These are phyloP conservation scores for Dysphania ambrosioides DNA, from an alignment of 148 eudicot species.

Conservation along the genomic window DNA sequence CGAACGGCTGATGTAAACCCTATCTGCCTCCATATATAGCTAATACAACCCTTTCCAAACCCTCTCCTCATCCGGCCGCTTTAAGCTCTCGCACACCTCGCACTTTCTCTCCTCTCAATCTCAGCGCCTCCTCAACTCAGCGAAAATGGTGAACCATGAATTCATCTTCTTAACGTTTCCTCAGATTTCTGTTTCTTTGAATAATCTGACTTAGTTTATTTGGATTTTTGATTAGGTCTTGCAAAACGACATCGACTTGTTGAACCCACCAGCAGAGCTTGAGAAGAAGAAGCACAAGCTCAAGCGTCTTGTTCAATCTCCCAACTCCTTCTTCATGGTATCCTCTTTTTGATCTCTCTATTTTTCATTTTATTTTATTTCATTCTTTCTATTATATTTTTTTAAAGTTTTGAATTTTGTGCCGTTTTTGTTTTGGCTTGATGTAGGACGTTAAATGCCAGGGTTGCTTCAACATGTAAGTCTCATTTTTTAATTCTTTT, in stretches of 20 bases:
- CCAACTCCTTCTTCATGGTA: conserved; percentile 41
- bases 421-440: background rate
- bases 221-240: conserved; percentile 16
- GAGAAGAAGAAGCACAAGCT: conserved; percentile 42
- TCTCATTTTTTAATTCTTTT: background rate
- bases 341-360: background rate
- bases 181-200: background rate
- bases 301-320: conserved; percentile 40
- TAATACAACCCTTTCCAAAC: background rate
- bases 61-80: background rate
- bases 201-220: no score
- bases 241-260: conserved; percentile 36
- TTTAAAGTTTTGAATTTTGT: background rate
- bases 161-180: no score
- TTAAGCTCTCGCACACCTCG: background rate
- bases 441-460: conserved; percentile 37
- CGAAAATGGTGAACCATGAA: conserved; percentile 23
- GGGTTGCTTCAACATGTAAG: conserved; percentile 42
- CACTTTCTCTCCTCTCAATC: background rate
- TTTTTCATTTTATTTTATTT: background rate
- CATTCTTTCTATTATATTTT: background rate
- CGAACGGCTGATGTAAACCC: conserved; percentile 9
- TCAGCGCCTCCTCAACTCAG: background rate
- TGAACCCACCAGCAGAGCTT: conserved; percentile 39
- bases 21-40: background rate